A percentile compares a stretch with the other conserved stretches of the same genome.
phyloP scores from a whole-genome alignment of 768 basidiomycete genomes.

The button mushroom (Agaricus bisporus) region DNA sequence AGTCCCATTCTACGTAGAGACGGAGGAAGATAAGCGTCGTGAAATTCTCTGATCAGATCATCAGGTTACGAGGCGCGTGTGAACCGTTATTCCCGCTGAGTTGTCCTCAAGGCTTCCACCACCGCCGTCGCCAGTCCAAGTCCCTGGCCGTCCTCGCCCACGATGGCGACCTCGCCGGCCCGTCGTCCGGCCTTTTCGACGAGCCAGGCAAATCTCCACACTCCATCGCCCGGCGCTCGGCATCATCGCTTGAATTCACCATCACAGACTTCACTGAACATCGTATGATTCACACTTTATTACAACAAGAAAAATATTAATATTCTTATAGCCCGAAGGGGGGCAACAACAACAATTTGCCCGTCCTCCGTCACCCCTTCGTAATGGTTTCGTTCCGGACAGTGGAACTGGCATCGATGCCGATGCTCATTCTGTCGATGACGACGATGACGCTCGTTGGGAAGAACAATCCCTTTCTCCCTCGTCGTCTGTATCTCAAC shows the following conservation, averaged over 20 bases:
- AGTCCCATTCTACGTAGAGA: too few species aligned
- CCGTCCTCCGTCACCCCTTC: slow-evolving; percentile 69
- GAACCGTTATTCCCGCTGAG: slow-evolving; percentile 1
- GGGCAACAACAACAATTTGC: slow-evolving; percentile 27
- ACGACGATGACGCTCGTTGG: slow-evolving; percentile 27
- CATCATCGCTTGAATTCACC: slow-evolving; percentile 24
- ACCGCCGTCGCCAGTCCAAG: background rate
- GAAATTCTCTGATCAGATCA: too few species aligned
- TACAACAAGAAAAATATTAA: background rate
- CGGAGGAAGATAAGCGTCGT: too few species aligned
- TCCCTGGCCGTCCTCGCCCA: slow-evolving; percentile 6
- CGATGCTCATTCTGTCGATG: slow-evolving; percentile 38
- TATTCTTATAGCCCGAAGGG: slow-evolving; percentile 29
- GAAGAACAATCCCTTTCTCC: slow-evolving; percentile 52
- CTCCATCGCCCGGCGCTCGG: slow-evolving; percentile 15
- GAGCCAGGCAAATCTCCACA: slow-evolving; percentile 16
- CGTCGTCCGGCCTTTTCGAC: slow-evolving; percentile 18
- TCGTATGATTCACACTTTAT: background rate
- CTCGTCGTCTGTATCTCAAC: slow-evolving; percentile 63
- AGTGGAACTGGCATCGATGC: slow-evolving; percentile 53
- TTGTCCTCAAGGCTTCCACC: slow-evolving; percentile 1
- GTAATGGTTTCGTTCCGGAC: slow-evolving; percentile 54
- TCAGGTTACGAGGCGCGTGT: background rate
- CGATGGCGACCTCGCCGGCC: slow-evolving; percentile 17
- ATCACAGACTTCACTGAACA: slow-evolving; percentile 12